Conservation (phyloP, 164 flowering plant species). For the Cinnamomum micranthum region DNA sequence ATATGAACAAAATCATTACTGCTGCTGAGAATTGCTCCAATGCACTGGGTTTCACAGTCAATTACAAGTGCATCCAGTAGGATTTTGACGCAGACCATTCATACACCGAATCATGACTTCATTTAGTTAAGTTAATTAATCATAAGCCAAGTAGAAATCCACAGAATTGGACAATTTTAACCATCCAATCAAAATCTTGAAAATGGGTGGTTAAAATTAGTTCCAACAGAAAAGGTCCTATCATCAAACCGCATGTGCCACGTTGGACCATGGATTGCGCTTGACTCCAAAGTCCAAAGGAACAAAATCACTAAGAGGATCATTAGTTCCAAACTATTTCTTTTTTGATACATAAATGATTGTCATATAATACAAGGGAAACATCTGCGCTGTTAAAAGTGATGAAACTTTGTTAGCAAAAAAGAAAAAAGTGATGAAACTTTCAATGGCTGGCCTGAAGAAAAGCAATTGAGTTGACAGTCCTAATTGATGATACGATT, state of each 20-base stretch:
- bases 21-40: background rate
- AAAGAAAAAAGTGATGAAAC: no score
- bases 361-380: no score
- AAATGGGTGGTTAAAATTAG: background rate
- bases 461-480: no score
- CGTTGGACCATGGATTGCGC: background rate
- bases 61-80: background rate
- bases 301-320: background rate
- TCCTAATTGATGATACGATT: no score
- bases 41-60: background rate
- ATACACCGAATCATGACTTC: background rate
- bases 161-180: background rate
- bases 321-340: background rate
- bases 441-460: no score
- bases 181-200: background rate
- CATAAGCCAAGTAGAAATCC: background rate
- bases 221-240: background rate
- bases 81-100: background rate
- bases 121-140: background rate
- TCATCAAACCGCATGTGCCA: background rate
- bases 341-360: background rate
- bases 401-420: no score
- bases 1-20: background rate
- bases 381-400: no score
- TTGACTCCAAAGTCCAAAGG: background rate